A percentile compares a stretch with the other conserved stretches of the same genome.
Evolutionary conservation across 148 eudicot genomes (phyloP).

Genomic region (Bassia scoparia): DNA sequence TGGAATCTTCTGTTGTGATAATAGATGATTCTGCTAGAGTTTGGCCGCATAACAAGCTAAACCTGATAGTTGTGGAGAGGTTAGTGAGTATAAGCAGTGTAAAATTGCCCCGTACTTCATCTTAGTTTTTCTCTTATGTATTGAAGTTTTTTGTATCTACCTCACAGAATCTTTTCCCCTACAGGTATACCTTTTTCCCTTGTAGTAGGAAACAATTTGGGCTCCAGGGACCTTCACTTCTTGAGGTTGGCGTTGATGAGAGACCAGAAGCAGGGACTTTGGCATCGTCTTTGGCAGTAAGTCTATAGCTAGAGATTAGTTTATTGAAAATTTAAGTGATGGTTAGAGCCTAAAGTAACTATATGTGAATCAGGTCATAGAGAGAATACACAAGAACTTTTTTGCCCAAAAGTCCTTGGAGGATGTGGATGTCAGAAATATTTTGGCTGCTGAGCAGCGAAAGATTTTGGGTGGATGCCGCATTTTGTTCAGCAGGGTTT

Average conservation of each 20-base stretch:
- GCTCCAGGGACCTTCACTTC: constrained; percentile 94
- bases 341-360: constrained; percentile 4
- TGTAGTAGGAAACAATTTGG: constrained; percentile 98
- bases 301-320: constrained; percentile 15
- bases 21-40: constrained; percentile 95
- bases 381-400: constrained; percentile 75
- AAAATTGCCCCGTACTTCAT: not conserved
- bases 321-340: not conserved
- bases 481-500: constrained; percentile 81
- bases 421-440: constrained; percentile 90
- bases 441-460: constrained; percentile 81
- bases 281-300: constrained; percentile 82
- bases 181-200: constrained; percentile 90
- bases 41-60: constrained; percentile 96
- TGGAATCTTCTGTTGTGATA: constrained; percentile 92
- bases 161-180: constrained; percentile 15
- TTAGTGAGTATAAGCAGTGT: constrained; percentile 25
- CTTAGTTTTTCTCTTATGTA: not conserved
- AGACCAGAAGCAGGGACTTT: constrained; percentile 92
- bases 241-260: constrained; percentile 95
- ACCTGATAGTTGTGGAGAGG: constrained; percentile 96
- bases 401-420: constrained; percentile 65
- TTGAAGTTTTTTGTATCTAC: not conserved
- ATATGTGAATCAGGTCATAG: constrained; percentile 62
- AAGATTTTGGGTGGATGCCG: constrained; percentile 80